Base-by-base conservation (phyloP, 2,329 filamentous ascomycete genomes). In the Zelopaecilomyces penicillatus region DNA sequence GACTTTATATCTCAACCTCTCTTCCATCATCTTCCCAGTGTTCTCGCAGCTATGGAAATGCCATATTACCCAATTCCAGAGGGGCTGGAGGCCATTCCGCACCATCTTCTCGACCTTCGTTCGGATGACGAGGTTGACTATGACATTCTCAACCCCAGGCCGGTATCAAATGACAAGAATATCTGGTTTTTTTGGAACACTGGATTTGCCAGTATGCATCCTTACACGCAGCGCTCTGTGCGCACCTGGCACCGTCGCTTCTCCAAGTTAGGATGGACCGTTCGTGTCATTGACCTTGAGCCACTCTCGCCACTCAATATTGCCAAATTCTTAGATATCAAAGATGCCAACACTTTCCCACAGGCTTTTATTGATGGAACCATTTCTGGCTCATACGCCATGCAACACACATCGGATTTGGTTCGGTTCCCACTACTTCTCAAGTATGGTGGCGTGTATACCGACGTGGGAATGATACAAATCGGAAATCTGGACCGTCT, bases 181-280 rank as follows among this genome's bases (percentile, higher is more conserved):
- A 61, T 79, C 28, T 80, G 74, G 67, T 75, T 77, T 54, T 80
- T 76, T 60, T 80, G 76, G 76, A 66, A 78, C 54, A 60, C 59
- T 4, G 75, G 75, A 29, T 73, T 68, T 52, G 37, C 51, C 3
- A 59, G 57, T 28, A 71, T 79, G 66, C 71, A 75, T 45, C 63
- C 65, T 0, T 78, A 77, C 54, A 65, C 69, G 4, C 61, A 71
- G 46, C 73, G 76, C 35, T 78, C 72, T 48, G 63, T 79, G 29
- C 65, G 73, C 35, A 65, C 71, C 42, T 79, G 74, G 68, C 64
- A 78, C 52, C 66, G 74, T 2, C 69, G 75, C n/a, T 67, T 76
- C 43, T 64, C 67, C 0, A 67, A 64, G 37, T 58, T 64, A 19
- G 75, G 75, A 29, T 80, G 76, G 76, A 65, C 57, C 0, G 59